phyloP scores from a whole-genome alignment of 2,329 filamentous ascomycete genomes.

The Stachybotrys chartarum region DNA sequence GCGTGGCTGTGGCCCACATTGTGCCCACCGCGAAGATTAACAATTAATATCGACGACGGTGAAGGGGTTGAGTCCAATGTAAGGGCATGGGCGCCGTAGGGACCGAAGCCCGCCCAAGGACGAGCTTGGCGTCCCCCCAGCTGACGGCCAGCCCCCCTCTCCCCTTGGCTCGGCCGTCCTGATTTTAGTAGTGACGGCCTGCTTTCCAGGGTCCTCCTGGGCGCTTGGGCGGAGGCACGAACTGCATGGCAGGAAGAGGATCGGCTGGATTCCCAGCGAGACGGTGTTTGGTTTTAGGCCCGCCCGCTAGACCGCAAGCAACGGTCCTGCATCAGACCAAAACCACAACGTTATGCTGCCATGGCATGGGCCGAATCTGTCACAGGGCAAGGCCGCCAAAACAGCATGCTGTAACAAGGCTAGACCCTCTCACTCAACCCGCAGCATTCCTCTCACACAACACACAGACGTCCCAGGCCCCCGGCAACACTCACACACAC shows the following conservation, averaged over 20 bases:
- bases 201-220: no score
- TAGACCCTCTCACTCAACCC: slow-evolving; percentile 11
- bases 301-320: background rate
- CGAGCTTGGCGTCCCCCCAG: no score
- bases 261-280: background rate
- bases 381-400: slow-evolving; percentile 6
- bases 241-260: no score
- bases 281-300: background rate
- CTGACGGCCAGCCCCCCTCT: no score
- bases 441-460: background rate
- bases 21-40: background rate
- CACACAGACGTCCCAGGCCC: background rate
- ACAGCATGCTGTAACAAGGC: slow-evolving; percentile 16
- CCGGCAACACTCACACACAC: background rate
- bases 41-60: background rate
- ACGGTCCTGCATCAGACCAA: slow-evolving; percentile 6
- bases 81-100: no score
- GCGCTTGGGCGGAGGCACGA: no score
- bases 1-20: background rate
- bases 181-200: no score
- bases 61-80: background rate
- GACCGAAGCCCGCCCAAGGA: no score
- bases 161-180: no score
- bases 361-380: slow-evolving; percentile 7
- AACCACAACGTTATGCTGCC: slow-evolving; percentile 13